Conservation (phyloP, 2,329 filamentous ascomycete genomes). For the Phoma sp. region DNA sequence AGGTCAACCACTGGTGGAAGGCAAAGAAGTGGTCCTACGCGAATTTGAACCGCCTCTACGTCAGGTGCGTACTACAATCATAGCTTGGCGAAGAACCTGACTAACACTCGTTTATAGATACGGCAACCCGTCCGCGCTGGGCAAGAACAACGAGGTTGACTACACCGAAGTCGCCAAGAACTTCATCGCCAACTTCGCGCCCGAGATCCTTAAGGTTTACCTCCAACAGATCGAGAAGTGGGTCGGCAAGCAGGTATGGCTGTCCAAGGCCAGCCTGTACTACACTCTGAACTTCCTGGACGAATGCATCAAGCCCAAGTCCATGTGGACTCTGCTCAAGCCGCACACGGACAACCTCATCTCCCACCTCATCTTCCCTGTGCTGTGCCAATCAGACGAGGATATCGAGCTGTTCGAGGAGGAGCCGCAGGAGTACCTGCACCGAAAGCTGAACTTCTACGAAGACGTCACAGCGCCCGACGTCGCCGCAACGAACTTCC, state of each 20-base stretch:
- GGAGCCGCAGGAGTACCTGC: slow-evolving; percentile 94
- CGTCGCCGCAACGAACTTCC: slow-evolving; percentile 94
- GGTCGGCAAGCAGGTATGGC: slow-evolving; percentile 92
- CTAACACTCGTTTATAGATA: slow-evolving; percentile 71
- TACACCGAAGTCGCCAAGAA: slow-evolving; percentile 84
- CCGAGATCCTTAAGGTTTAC: slow-evolving; percentile 95
- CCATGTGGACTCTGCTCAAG: slow-evolving; percentile 94
- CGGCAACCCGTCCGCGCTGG: slow-evolving; percentile 80
- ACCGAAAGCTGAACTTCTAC: slow-evolving; percentile 96
- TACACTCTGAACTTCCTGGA: slow-evolving; percentile 95
- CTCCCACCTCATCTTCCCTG: slow-evolving; percentile 93
- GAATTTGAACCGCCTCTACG: slow-evolving; percentile 93
- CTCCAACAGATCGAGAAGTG: slow-evolving; percentile 95
- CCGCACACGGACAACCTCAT: slow-evolving; percentile 92
- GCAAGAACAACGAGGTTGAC: slow-evolving; percentile 75
- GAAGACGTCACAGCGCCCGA: slow-evolving; percentile 96
- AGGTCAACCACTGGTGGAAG: slow-evolving; percentile 99
- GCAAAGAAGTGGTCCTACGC: slow-evolving; percentile 99
- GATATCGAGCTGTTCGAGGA: slow-evolving; percentile 93
- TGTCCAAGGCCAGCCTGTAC: slow-evolving; percentile 91
- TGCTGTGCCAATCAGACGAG: slow-evolving; percentile 89
- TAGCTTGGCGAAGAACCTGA: not conserved
- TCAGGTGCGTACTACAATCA: slow-evolving; percentile 65
- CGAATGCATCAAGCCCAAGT: slow-evolving; percentile 95
- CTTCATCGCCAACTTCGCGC: slow-evolving; percentile 90